Evolutionary conservation across 2,329 filamentous ascomycete species (phyloP).

Genomic region (Cyphellophora europaea): DNA sequence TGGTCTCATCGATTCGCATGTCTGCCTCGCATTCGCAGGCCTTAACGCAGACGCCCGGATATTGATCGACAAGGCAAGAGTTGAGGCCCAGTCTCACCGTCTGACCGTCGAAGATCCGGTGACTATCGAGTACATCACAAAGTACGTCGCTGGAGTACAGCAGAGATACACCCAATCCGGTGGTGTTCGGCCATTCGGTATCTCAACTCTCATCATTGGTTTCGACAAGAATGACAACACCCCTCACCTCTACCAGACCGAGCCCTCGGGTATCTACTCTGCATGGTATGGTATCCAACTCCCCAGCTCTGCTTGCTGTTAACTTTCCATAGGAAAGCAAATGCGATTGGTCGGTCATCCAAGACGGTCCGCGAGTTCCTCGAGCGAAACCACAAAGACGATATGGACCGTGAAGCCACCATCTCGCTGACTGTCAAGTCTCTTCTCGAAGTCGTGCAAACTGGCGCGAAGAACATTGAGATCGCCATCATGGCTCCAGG

Average conservation of each 20-base stretch:
- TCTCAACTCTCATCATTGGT: constrained; percentile 96
- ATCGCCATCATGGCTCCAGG: constrained; percentile 96
- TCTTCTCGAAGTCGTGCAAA: constrained; percentile 93
- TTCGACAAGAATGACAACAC: constrained; percentile 89
- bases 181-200: constrained; percentile 96
- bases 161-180: constrained; percentile 98
- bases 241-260: constrained; percentile 91
- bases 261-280: constrained; percentile 98
- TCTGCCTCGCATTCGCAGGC: constrained; percentile 92
- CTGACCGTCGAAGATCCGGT: constrained; percentile 95
- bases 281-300: constrained; percentile 63
- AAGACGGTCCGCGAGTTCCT: constrained; percentile 99
- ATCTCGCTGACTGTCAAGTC: constrained; percentile 98
- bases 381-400: constrained; percentile 96
- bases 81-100: constrained; percentile 95
- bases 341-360: constrained; percentile 94
- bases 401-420: constrained; percentile 92
- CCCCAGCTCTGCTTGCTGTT: not conserved
- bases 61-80: constrained; percentile 91
- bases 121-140: constrained; percentile 98
- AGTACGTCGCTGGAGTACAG: constrained; percentile 95
- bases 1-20: constrained; percentile 87
- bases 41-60: constrained; percentile 97
- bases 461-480: constrained; percentile 98
- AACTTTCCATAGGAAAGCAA: constrained; percentile 70